Conservation (phyloP, 2,329 filamentous ascomycete genomes). For the Juglanconis oblonga region DNA sequence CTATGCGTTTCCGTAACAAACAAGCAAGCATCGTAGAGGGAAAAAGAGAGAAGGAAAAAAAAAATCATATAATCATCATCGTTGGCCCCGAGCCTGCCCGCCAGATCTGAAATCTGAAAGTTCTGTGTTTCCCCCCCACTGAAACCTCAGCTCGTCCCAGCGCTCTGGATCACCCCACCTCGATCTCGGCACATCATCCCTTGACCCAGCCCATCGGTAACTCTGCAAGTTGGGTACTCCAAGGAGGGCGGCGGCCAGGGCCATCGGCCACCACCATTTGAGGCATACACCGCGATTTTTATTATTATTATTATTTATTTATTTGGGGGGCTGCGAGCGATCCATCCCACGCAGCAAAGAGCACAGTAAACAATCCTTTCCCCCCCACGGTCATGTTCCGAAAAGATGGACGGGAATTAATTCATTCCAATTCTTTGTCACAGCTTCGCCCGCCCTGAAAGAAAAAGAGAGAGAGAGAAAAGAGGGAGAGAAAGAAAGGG, state of each 20-base stretch:
- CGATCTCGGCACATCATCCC: conserved; percentile 13
- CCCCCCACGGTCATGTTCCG: too few relatives aligned
- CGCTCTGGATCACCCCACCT: conserved; percentile 16
- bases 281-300: too few relatives aligned
- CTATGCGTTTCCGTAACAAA: too few relatives aligned
- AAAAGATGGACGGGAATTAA: too few relatives aligned
- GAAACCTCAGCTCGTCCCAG: conserved; percentile 11
- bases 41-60: neutral
- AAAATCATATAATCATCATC: neutral
- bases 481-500: neutral
- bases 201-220: conserved; percentile 16
- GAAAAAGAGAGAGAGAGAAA: neutral
- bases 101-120: neutral
- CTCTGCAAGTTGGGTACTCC: too few relatives aligned
- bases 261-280: too few relatives aligned
- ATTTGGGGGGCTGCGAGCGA: too few relatives aligned
- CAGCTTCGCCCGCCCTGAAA: too few relatives aligned
- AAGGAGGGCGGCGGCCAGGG: too few relatives aligned
- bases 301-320: too few relatives aligned
- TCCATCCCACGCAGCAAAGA: too few relatives aligned
- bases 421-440: too few relatives aligned
- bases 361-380: neutral
- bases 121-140: neutral
- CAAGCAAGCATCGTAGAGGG: neutral
- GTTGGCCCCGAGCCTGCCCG: neutral